A percentile compares a stretch with the other conserved stretches of the same genome.
Conservation (phyloP, 257 asterid genomes). For the Solanum habrochaites region DNA sequence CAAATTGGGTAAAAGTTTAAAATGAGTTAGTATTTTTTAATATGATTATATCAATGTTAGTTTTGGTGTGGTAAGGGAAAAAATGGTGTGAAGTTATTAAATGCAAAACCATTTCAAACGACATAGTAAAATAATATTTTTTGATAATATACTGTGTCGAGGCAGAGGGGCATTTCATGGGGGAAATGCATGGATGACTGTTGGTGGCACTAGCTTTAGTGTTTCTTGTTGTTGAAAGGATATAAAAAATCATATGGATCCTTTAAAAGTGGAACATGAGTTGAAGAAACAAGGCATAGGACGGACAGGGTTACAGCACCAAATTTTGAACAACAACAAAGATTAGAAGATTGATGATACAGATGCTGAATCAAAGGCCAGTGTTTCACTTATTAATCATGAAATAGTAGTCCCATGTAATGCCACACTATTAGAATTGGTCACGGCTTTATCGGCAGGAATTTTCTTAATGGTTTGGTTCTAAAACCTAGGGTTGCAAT, state of each 20-base stretch:
- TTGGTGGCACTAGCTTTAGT: background rate
- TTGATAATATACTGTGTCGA: background rate
- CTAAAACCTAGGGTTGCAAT: constrained; percentile 28
- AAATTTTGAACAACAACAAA: constrained; percentile 22
- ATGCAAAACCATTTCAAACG: background rate
- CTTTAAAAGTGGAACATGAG: constrained; percentile 10
- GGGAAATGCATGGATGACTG: background rate
- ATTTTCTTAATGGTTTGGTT: constrained; percentile 36
- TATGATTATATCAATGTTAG: background rate
- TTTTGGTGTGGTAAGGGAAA: background rate
- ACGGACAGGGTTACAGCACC: constrained; percentile 28
- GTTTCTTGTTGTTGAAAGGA: background rate
- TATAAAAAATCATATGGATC: background rate
- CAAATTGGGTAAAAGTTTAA: background rate
- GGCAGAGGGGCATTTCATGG: background rate
- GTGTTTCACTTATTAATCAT: constrained; percentile 7
- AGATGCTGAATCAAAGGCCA: constrained; percentile 21
- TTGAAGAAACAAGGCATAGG: constrained; percentile 28
- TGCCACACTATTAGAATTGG: constrained; percentile 37
- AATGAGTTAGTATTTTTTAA: background rate
- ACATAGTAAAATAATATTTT: background rate
- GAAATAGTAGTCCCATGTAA: constrained; percentile 18
- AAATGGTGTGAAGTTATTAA: background rate
- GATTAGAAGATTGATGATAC: constrained; percentile 22
- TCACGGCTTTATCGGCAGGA: constrained; percentile 28